Base-by-base conservation (phyloP, 2,329 filamentous ascomycete species). In the Hysterium pulicare region DNA sequence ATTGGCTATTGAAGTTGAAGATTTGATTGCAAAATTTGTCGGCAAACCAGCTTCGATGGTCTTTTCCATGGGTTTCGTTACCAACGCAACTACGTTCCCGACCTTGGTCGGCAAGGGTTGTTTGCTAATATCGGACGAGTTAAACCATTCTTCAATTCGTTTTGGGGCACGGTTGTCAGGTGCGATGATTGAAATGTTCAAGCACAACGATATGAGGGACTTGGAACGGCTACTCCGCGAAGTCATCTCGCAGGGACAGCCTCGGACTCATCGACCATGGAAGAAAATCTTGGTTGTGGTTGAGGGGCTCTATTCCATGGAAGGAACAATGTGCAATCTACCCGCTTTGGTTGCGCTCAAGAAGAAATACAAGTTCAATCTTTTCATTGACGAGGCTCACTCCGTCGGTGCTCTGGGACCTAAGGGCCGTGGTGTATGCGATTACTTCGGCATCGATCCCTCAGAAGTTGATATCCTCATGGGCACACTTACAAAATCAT, bases 41-140 rank as follows among this genome's bases (percentile, higher is more conserved):
- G 91, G 90, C 65, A 98, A 97, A 74, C 86, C 90, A 44, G 82
- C 87, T 21, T 85, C 93, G 21, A 96, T 96, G 84, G 84, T 98
- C 40, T 97, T 97, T 73, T 96, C 91, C 19, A 98, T 98, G 93
- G 93, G 93, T 24, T 98, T 95, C 64, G 90, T 90, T 48, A 98
- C 93, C 51, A 98, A 98, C 62, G 86, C 91, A 22, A 88, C 86
- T 52, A 83, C 90, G 13, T 97, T 98, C 75, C 89, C 91, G 3
- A 90, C 90, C 26, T 76, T 98, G 32, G 87, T 95, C 41, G 85
- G 86, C 58, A 97, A 95, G 72, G 93, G 93, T 47, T 94, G 87
- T 60, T 78, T 98, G 40, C 86, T 98, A 63, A 87, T 98, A 56
- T 97, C 91, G 0, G 93, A 98, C 67, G 93, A 98, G 69, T 77